Percentiles rank a stretch among this genome's conserved stretches.
These are phyloP conservation scores for Fusarium albidum DNA, from an alignment of 2,329 filamentous ascomycete species.

Conservation along the genomic window DNA sequence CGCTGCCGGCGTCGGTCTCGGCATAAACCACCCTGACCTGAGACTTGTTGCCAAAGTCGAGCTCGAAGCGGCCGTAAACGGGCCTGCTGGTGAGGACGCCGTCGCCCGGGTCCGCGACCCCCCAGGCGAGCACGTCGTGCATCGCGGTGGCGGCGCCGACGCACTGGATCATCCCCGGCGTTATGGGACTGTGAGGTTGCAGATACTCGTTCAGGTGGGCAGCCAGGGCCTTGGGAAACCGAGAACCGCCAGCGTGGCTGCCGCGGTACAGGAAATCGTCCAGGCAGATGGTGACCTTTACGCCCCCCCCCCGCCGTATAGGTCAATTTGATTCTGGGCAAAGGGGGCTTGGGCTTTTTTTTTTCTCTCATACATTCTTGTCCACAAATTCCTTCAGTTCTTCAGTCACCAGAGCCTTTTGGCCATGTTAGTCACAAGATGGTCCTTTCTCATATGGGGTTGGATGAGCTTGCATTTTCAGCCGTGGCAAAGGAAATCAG, in stretches of 20 bases:
- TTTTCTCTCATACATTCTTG: conserved; percentile 41
- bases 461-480: conserved; percentile 49
- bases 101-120: conserved; percentile 48
- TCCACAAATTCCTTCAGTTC: conserved; percentile 42
- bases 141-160: conserved; percentile 49
- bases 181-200: conserved; percentile 41
- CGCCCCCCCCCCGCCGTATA: too few species aligned
- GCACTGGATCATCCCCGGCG: conserved; percentile 43
- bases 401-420: conserved; percentile 52
- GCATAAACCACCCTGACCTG: conserved; percentile 55
- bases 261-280: conserved; percentile 49
- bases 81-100: conserved; percentile 51
- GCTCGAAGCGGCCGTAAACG: conserved; percentile 58
- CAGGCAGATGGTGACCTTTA: conserved; percentile 39
- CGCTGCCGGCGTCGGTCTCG: conserved; percentile 51
- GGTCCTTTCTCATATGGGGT: too few species aligned
- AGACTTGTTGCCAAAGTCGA: conserved; percentile 55
- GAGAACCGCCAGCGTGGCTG: conserved; percentile 45
- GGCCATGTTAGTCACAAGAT: too few species aligned
- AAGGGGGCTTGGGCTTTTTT: too few species aligned
- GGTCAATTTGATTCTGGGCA: background rate
- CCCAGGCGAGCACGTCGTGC: conserved; percentile 51
- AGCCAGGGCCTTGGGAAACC: conserved; percentile 45
- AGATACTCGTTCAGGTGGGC: conserved; percentile 50
- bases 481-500: conserved; percentile 58